Evolutionary conservation across 257 asterid species (phyloP).

Genomic region (Solanum rostratum): DNA sequence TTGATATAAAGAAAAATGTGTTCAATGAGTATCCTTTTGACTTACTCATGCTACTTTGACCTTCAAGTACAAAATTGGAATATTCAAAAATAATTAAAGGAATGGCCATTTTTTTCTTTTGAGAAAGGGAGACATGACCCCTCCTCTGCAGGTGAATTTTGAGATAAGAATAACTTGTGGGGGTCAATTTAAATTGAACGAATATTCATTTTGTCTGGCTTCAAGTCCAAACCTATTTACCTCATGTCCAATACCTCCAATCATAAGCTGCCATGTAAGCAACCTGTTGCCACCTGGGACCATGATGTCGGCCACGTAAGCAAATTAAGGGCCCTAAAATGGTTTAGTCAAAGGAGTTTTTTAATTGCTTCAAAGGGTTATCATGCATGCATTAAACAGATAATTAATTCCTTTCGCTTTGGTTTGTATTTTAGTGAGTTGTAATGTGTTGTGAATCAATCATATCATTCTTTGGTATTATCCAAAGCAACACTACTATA

Average conservation of each 20-base stretch:
- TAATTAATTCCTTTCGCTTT: neutral
- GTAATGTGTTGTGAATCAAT: neutral
- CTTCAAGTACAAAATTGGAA: constrained; percentile 47
- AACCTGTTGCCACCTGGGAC: neutral
- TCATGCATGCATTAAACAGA: neutral
- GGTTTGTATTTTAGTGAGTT: neutral
- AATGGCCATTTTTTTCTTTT: constrained; percentile 20
- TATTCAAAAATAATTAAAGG: constrained; percentile 54
- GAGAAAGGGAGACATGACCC: constrained; percentile 22
- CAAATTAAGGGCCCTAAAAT: constrained; percentile 1
- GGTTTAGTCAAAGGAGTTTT: constrained; percentile 1
- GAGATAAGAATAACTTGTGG: constrained; percentile 25
- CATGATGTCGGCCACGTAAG: neutral
- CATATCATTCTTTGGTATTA: neutral
- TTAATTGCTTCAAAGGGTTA: neutral
- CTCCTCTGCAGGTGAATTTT: constrained; percentile 9
- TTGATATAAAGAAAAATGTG: neutral
- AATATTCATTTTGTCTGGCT: constrained; percentile 36
- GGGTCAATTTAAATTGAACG: constrained; percentile 26
- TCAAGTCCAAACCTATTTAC: neutral
- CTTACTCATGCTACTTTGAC: constrained; percentile 22
- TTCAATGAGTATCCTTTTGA: constrained; percentile 14
- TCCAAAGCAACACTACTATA: neutral
- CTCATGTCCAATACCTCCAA: constrained; percentile 13
- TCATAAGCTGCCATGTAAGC: constrained; percentile 1